Base-by-base conservation (phyloP, 805 yeast species). In the Cyberlindnera saturnus region DNA sequence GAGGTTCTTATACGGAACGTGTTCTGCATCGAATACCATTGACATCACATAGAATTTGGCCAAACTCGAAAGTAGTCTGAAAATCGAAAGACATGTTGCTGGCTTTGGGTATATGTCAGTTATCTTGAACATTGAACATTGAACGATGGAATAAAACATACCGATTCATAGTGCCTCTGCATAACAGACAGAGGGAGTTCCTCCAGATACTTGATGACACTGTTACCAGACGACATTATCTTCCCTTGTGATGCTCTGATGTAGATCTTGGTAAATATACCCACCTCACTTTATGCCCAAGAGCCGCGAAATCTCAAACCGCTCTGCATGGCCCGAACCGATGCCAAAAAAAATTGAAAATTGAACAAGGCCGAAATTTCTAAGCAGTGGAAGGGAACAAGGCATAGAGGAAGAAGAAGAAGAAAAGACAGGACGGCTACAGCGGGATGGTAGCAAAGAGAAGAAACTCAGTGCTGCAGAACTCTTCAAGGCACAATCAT, bases 21-120 rank as follows among this genome's bases (percentile, higher is more conserved):
- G 86, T 40, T 77, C 76, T 42, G 86, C 93, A 54, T 81, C 78
- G 64, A 87, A 93, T 16, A 95, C 69, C 82, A 90, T 78, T 10
- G 90, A 74, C 88, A 88, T 83, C 39, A 91, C 80, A 56, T 84
- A 82, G 62, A 87, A 84, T 60, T 91, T 90, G 26, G 97, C 96
- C 51, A 93, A 64, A 19, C 90, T 81, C 0, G 99, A 96, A 15
- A 93, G 71, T 46, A 93, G 69, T 49, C 99, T 73, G 61, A 82
- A 90, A n/a, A 93, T 82, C 3, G 99, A 95, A 38, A 93, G 70
- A 60, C 97, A 89, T 43, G 99, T 87, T 11, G 97, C 96, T 2
- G 99, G 96, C 40, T 57, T 32, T 6, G 14, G 64, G 62, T 18
- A 37, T 26, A 16, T 8, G 43, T 38, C 36, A 29, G 46, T 40